Base-by-base conservation (phyloP, 768 basidiomycete genomes). In the Scleroderma citrinum region DNA sequence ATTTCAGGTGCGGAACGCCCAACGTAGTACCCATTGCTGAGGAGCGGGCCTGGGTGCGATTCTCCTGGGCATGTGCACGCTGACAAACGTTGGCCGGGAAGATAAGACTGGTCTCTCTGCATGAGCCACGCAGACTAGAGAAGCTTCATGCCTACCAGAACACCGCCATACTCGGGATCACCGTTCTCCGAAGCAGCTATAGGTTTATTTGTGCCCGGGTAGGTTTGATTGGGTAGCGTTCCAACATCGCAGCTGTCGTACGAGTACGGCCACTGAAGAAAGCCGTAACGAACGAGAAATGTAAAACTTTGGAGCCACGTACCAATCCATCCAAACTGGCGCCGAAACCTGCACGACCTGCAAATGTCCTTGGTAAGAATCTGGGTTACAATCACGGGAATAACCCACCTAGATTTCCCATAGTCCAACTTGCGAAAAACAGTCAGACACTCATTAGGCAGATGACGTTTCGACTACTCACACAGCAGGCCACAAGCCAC, bases 191-290 rank as follows among this genome's bases (percentile, higher is more conserved):
- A 37, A 46, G 78, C 75, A 16, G 74, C 73, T 3, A 69, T 50
- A 11, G 85, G 85, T 12, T 56, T 53, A 14, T 63, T 70, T 48
- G 59, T 48, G 6, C 71, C 76, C 7, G 74, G 71, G 46, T 70
- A 59, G 11, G 85, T 83, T 60, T 91, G 89, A 58, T 91, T 92
- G 3, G 76, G 74, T 37, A 89, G 72, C 2, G 87, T 90, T 2
- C 89, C 90, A 3, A 87, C 72, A 52, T 92, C 88, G 61, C 88
- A 91, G 0, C 75, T 69, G 53, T 77, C 69, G 50, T 83, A 83
- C 21, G 69, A 68, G 52, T 75, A 73, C 35, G 73, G 72, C 81
- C 82, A 84, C 71, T 68, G 14, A 52, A 47, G 1, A 58, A 40
- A 11, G 17, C 37, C n/a, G 32, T 49, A 44, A 44, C 10, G 8